phyloP scores from a whole-genome alignment of 163 green algal species.

The Prototheca wickerhamii region DNA sequence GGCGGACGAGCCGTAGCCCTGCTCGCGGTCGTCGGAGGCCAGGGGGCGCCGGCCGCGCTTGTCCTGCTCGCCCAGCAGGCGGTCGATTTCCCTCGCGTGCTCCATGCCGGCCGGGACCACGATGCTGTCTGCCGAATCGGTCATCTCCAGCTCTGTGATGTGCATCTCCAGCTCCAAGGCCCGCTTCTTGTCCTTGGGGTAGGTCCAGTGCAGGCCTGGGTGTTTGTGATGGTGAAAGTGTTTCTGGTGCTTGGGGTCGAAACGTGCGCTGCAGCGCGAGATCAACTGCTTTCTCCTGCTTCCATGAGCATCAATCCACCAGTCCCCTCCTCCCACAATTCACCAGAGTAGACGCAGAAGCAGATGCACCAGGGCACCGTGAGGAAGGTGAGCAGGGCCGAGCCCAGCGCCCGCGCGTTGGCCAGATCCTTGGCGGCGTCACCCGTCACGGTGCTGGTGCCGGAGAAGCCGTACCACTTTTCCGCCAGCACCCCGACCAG shows the following conservation, averaged over 20 bases:
- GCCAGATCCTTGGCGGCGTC: constrained; percentile 1
- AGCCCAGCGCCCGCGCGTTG: constrained; percentile 22
- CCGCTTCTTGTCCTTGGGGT: constrained; percentile 23
- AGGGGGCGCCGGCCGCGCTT: not conserved
- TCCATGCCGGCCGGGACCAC: no score
- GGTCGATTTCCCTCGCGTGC: no score
- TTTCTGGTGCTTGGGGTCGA: not conserved
- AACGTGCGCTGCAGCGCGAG: not conserved
- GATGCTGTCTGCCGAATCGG: no score
- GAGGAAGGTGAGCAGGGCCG: constrained; percentile 23
- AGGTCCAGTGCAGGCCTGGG: constrained; percentile 41
- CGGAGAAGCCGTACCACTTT: constrained; percentile 60
- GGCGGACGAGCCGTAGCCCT: no score
- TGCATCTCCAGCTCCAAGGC: constrained; percentile 10
- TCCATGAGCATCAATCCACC: not conserved
- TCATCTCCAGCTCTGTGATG: not conserved
- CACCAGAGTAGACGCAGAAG: constrained; percentile 40
- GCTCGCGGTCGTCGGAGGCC: not conserved
- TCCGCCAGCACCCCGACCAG: constrained; percentile 72
- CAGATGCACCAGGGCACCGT: constrained; percentile 40
- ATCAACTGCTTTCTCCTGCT: not conserved
- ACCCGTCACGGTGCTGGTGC: constrained; percentile 16
- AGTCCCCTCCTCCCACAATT: not conserved
- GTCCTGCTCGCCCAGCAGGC: not conserved
- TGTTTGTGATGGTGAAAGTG: not conserved